These are phyloP conservation scores for Magnusiomyces starmeri DNA, from an alignment of 1,139 yeast genomes.

Conservation along the genomic window DNA sequence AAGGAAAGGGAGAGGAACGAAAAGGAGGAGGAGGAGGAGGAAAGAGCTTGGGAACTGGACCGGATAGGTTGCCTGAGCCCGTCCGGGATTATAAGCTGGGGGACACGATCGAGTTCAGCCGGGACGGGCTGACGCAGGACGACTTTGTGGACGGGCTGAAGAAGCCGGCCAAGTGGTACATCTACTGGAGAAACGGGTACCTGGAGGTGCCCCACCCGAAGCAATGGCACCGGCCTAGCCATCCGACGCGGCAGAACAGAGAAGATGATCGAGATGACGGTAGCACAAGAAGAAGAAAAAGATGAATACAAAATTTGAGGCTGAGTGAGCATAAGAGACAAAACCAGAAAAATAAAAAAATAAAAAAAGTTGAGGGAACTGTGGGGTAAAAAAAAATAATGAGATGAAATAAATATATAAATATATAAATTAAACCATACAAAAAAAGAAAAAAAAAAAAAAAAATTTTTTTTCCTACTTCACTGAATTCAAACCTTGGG, in stretches of 20 bases:
- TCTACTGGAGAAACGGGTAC: background rate
- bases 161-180: background rate
- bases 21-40: too few species aligned
- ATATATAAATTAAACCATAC: background rate
- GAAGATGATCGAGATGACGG: too few species aligned
- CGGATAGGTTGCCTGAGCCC: background rate
- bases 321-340: background rate
- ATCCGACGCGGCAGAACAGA: background rate
- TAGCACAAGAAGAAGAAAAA: background rate
- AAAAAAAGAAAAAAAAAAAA: background rate
- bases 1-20: too few species aligned
- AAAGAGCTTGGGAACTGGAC: too few species aligned
- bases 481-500: slow-evolving; percentile 18
- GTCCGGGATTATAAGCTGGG: background rate
- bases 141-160: background rate
- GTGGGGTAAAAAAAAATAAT: background rate
- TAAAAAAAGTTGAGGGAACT: background rate
- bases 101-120: background rate
- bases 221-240: background rate
- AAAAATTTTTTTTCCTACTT: background rate
- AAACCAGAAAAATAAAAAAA: background rate
- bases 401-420: background rate
- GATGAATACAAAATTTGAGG: background rate
- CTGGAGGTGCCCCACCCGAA: background rate
- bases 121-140: too few species aligned